Evolutionary conservation across 1,139 yeast species (phyloP), one percentile per base, ranked within the genome.

Genomic region (Debaryomyces fabryi): DNA sequence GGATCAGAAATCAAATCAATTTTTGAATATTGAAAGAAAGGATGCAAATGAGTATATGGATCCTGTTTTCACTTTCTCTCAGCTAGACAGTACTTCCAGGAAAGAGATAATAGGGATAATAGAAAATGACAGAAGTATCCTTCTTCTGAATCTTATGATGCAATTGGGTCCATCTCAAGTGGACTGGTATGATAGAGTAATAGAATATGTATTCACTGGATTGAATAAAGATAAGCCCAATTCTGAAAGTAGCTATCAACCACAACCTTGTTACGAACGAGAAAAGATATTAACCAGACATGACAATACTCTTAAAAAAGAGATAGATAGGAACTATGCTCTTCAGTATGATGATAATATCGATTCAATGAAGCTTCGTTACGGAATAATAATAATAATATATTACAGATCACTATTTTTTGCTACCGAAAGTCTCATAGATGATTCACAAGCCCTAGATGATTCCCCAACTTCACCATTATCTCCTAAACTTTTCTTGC

Each of bases 141-240:
- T 57, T 13, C 37, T 58, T 6, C 49, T 45, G 48, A 48, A 42
- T 23, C 47, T 64, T 34, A 45, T 66, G 47, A 46, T 61, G 9
- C 64, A 60, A 40, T 48, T 62, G 20, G 57, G 58, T 8, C 49
- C 52, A n/a, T 49, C 49, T 10, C 57, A 56, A 35, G 48, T 39
- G 2, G 52, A 65, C 47, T 66, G 73, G 71, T 67, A 61, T 49
- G 78, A 73, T 46, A 52, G 72, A n/a, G 55, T 66, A 8, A 63
- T 64, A 3, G 74, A 69, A 36, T 60, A 49, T 42, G 53, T 61
- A 0, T 65, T 74, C 45, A 62, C 63, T 42, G 76, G 76, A 2
- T 51, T 71, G 16, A 59, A 58, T 2, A 30, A 49, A 3, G 38
- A 21, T 21, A 47, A 56, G 4, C 52, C 18, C 7, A n/a, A 15